Base-by-base conservation (phyloP, 495 filamentous ascomycete genomes). In the Hypomontagnella submonticulosa region DNA sequence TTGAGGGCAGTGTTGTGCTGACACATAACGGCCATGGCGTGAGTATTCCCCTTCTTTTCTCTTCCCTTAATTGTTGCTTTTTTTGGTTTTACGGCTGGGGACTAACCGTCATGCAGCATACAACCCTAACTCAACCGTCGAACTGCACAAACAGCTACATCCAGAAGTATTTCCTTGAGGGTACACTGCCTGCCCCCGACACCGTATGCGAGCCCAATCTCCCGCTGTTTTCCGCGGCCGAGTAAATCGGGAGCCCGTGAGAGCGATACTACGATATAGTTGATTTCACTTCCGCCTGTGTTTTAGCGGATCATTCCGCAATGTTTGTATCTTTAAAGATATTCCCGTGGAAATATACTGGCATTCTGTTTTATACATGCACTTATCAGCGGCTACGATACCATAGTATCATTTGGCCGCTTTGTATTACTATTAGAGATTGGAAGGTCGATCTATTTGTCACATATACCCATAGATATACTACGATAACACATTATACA, bases 11-110 rank as follows among this genome's bases (percentile, higher is more conserved):
- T 11, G 78, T 76, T 4, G 47, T 87, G 12, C 71, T 87, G 13
- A 74, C 82, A 63, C 80, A 84, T 55, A 76, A 82, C 50, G 85
- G 83, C 1, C 77, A 84, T 55, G 84, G 85, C 1, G 85, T 87
- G 70, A 71, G 84, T 81, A 27, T 13, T 46, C 10, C 13, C 6
- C 20, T 50, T 41, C n/a, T 44, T 36, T 4, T 36, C 15, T 33
- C 33, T 15, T 18, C 23, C 43, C 41, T 12, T 8, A 46, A 61
- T 30, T n/a, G n/a, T n/a, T n/a, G 4, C 5, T n/a, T 27, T 27
- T 20, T 27, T 6, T 38, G 1, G 33, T 27, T n/a, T n/a, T n/a
- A 23, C 10, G 8, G 12, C 40, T 36, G 2, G 13, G 13, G 11
- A 2, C 15, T 36, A 37, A 13, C 32, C 19, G 36, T 1, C 5